Percentiles rank a stretch among this genome's conserved stretches.
phyloP scores from a whole-genome alignment of 352 stramenopile genomes.

The Thalassiosira delicatula region DNA sequence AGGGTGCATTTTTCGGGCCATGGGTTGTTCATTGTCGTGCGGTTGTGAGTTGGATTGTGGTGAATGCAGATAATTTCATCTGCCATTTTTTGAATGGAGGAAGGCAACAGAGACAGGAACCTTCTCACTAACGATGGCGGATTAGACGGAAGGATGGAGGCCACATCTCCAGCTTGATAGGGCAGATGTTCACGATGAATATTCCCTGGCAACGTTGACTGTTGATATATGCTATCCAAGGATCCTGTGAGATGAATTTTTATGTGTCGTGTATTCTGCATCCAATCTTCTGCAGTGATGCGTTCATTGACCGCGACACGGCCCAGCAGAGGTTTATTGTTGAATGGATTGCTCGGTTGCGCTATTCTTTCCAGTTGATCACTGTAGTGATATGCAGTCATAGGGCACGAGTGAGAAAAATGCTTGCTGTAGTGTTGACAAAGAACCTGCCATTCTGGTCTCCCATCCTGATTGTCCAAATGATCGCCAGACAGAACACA shows the following conservation, averaged over 20 bases:
- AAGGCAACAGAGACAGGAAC: no score
- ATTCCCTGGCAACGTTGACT: constrained; percentile 1
- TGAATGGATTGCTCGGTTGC: background rate
- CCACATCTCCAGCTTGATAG: no score
- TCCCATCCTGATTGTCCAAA: no score
- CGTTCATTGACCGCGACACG: constrained; percentile 69
- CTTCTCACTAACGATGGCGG: no score
- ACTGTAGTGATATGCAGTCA: constrained; percentile 76
- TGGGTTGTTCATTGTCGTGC: constrained; percentile 32
- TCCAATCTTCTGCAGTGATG: constrained; percentile 76
- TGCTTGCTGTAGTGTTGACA: constrained; percentile 41
- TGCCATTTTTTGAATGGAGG: no score
- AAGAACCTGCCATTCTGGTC: no score
- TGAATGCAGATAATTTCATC: no score
- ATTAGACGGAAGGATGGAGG: no score
- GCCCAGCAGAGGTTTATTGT: constrained; percentile 48
- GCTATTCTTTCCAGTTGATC: constrained; percentile 13
- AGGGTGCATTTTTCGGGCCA: constrained; percentile 77
- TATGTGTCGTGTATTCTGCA: constrained; percentile 81
- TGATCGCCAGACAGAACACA: no score
- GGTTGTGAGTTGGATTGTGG: no score
- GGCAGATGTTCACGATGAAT: background rate
- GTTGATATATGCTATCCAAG: constrained; percentile 10
- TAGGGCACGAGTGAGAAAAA: constrained; percentile 64
- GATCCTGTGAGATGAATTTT: constrained; percentile 47